Conservation (phyloP, 345 rosid genomes). For the Linum lewisii region DNA sequence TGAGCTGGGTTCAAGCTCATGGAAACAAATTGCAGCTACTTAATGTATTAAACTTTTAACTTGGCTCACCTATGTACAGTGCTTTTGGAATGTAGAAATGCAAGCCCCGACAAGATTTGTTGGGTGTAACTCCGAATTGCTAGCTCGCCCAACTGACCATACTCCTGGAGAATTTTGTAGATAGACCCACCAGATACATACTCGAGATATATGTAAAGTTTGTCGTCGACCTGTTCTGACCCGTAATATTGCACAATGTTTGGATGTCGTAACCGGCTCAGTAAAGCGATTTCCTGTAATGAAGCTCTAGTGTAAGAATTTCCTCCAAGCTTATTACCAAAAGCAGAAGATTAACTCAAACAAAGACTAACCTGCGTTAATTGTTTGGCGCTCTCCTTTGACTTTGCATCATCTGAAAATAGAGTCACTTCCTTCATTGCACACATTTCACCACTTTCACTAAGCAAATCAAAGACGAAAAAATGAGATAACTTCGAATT, state of each 20-base stretch:
- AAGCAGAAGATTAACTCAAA: background rate
- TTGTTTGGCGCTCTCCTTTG: slow-evolving; percentile 57
- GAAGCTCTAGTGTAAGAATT: background rate
- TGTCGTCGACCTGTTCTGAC: slow-evolving; percentile 62
- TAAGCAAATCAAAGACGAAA: slow-evolving; percentile 10
- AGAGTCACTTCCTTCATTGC: slow-evolving; percentile 58
- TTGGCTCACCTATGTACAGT: slow-evolving; percentile 56
- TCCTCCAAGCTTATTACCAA: slow-evolving; percentile 2
- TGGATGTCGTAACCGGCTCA: slow-evolving; percentile 59
- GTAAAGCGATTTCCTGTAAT: slow-evolving; percentile 56
- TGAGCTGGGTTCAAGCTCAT: background rate
- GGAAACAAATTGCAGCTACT: background rate
- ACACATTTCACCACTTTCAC: slow-evolving; percentile 61
- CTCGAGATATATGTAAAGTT: slow-evolving; percentile 61
- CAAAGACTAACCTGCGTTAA: slow-evolving; percentile 40
- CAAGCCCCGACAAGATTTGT: slow-evolving; percentile 70
- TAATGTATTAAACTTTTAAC: background rate
- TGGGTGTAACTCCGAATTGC: slow-evolving; percentile 69
- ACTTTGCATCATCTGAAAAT: slow-evolving; percentile 56
- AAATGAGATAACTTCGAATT: slow-evolving; percentile 9
- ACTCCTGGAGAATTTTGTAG: slow-evolving; percentile 69
- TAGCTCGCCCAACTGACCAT: slow-evolving; percentile 55
- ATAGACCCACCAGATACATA: slow-evolving; percentile 79
- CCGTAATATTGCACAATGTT: slow-evolving; percentile 76
- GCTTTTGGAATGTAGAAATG: slow-evolving; percentile 51